Evolutionary conservation across 805 yeast species (phyloP), one percentile per base, ranked within the genome.

Genomic region (Saccharomycopsis malanga): DNA sequence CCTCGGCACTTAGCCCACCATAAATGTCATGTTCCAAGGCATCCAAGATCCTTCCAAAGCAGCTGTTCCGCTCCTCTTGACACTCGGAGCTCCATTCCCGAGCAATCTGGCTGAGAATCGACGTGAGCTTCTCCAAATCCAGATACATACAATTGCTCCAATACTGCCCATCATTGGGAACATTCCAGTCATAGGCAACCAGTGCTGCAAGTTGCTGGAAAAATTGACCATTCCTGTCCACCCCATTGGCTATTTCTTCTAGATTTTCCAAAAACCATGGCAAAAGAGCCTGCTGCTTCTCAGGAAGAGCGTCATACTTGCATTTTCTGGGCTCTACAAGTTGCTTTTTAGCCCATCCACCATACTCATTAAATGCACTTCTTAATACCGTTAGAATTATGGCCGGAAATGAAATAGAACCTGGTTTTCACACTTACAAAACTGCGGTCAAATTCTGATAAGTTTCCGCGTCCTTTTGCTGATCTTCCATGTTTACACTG

Each of bases 31-130:
- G 57, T 67, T 45, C 60, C 27, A 62, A 40, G 6, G 36, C 40
- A 1, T 57, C 45, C 4, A 75, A 52, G 3, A 79, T 64, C 21
- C 62, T 58, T 0, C 64, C 66, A 56, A 68, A 72, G 2, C 72
- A 61, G 2, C 48, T 46, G 0, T 56, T 56, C 32, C 86, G 57
- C 53, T 81, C 85, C 0, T 39, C 34, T 3, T 34, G 50, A 0
- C 83, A 81, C n/a, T 75, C 77, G 3, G 57, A 57, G 24, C 78
- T 67, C 86, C 87, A 81, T 58, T 81, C 87, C 49, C 86, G 61
- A 4, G 68, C 64, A n/a, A 74, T 56, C 56, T 81, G 86, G 36
- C 76, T 64, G 55, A 84, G 58, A 0, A 79, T 66, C 1, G 80
- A 68, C 39, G 74, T 60, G 3, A 79, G 82, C 60, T 81, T 81